Conservation (phyloP, 345 rosid species). For the Aurinia saxatilis region DNA sequence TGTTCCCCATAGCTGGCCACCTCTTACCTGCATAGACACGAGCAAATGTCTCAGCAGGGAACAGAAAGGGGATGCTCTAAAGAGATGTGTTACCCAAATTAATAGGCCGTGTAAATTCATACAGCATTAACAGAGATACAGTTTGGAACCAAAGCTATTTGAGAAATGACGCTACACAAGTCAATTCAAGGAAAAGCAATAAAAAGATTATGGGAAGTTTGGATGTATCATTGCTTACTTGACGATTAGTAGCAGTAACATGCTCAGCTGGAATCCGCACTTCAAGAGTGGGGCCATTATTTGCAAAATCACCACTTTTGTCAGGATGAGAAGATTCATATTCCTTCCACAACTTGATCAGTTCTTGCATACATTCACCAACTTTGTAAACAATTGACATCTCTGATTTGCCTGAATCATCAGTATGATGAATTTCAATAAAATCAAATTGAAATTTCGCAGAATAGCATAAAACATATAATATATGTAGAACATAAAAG, state of each 20-base stretch:
- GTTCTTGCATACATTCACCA: slow-evolving; percentile 99
- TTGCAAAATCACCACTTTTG: slow-evolving; percentile 58
- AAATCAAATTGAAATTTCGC: background rate
- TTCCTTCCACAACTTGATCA: slow-evolving; percentile 91
- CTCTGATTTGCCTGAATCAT: slow-evolving; percentile 81
- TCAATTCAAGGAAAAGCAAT: background rate
- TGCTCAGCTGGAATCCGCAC: slow-evolving; percentile 93
- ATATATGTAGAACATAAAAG: background rate
- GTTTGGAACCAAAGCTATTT: background rate
- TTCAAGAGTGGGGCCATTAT: slow-evolving; percentile 88
- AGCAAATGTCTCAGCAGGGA: slow-evolving; percentile 3
- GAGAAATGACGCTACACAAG: background rate
- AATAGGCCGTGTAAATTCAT: background rate
- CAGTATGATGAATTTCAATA: slow-evolving; percentile 23
- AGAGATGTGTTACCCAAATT: background rate
- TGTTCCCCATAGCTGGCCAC: slow-evolving; percentile 98
- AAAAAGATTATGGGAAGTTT: background rate
- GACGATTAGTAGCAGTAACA: slow-evolving; percentile 98
- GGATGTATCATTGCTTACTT: slow-evolving; percentile 47
- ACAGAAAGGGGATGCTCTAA: slow-evolving; percentile 2
- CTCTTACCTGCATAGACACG: slow-evolving; percentile 64
- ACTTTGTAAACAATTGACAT: slow-evolving; percentile 80
- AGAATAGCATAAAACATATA: background rate
- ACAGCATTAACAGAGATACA: background rate
- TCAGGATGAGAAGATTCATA: slow-evolving; percentile 63